Percentiles rank a stretch among this genome's conserved stretches.
phyloP scores from a whole-genome alignment of 192 early-diverging fungal species.

The Cladochytrium replicatum region DNA sequence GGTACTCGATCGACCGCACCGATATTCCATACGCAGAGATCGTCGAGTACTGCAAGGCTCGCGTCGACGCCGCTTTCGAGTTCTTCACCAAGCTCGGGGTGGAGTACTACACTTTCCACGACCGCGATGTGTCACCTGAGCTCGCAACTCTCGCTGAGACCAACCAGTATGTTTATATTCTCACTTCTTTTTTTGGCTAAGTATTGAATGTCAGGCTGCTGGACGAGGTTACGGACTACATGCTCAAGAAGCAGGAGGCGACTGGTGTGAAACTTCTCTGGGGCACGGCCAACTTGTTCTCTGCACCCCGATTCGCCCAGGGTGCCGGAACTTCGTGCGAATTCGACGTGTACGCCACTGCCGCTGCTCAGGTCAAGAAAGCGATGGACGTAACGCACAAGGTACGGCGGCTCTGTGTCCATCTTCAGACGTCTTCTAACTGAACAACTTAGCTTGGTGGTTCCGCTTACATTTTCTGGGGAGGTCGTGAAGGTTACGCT shows the following conservation, averaged over 20 bases:
- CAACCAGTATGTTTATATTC: no score
- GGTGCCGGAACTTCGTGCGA: conserved; percentile 24
- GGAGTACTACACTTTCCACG: conserved; percentile 33
- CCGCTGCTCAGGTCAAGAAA: conserved; percentile 24
- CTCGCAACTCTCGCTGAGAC: conserved; percentile 19
- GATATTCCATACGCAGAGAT: conserved; percentile 7
- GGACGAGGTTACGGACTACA: conserved; percentile 19
- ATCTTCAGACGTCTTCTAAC: no score
- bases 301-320: conserved; percentile 11
- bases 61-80: conserved; percentile 29
- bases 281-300: conserved; percentile 21
- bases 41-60: conserved; percentile 5
- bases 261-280: conserved; percentile 28
- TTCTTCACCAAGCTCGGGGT: conserved; percentile 24
- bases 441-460: no score
- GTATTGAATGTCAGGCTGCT: no score
- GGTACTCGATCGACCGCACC: conserved; percentile 14
- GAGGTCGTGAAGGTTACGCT: conserved; percentile 27
- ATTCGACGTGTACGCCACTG: conserved; percentile 15
- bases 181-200: no score
- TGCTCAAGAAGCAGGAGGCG: conserved; percentile 21
- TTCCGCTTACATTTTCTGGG: conserved; percentile 28
- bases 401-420: no score
- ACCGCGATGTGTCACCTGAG: conserved; percentile 20
- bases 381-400: conserved; percentile 24